Conservation (phyloP, 2,329 filamentous ascomycete genomes). For the Botrytis deweyae region DNA sequence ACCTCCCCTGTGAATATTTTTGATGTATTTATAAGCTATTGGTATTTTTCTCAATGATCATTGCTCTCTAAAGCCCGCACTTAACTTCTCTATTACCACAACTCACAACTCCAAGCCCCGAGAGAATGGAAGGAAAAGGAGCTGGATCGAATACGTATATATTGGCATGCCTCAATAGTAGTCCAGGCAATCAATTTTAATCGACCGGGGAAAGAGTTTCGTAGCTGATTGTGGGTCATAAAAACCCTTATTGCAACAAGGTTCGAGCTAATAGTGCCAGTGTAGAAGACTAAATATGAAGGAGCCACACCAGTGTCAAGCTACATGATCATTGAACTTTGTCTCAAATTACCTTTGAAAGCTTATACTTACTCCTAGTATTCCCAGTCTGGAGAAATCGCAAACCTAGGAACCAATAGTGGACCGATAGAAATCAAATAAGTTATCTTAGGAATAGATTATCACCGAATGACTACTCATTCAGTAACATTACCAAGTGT, state of each 20-base stretch:
- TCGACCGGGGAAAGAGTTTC: too few species aligned
- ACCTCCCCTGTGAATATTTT: rapidly evolving
- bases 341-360: background rate
- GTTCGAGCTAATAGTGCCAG: background rate
- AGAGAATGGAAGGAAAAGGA: background rate
- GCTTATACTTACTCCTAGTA: background rate
- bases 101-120: background rate
- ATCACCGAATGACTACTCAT: background rate
- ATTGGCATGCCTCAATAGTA: background rate
- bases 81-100: background rate
- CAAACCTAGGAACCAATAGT: background rate
- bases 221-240: too few species aligned
- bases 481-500: background rate
- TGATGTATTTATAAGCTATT: background rate
- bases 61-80: background rate
- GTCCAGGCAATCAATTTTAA: background rate
- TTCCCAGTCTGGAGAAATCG: background rate
- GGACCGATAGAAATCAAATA: background rate
- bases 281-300: background rate
- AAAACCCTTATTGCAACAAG: background rate
- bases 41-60: background rate
- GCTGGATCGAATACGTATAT: background rate
- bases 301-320: background rate
- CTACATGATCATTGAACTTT: background rate
- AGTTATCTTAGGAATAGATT: background rate